These are phyloP conservation scores for Heliosperma pusillum DNA, from an alignment of 148 eudicot genomes.

Conservation along the genomic window DNA sequence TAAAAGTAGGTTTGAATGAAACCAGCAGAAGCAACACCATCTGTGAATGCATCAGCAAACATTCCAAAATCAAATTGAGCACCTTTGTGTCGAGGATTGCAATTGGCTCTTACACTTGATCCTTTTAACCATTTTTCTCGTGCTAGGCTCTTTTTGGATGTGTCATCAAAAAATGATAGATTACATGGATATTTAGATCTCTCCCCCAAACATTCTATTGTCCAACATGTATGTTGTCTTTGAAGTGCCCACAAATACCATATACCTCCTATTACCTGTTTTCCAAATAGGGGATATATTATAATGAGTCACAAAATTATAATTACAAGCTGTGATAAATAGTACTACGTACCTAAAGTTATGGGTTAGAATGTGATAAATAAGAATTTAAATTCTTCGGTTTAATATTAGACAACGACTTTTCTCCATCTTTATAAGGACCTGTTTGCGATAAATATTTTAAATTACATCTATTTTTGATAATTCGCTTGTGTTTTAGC, in stretches of 20 bases:
- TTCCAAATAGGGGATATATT: not conserved
- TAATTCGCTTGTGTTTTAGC: too few species aligned
- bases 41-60: conserved; percentile 54
- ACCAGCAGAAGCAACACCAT: conserved; percentile 51
- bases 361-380: too few species aligned
- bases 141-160: not conserved
- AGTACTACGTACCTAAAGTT: too few species aligned
- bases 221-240: conserved; percentile 72
- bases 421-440: too few species aligned
- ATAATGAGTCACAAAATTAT: too few species aligned
- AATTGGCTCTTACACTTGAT: conserved; percentile 43
- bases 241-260: conserved; percentile 88
- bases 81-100: conserved; percentile 36
- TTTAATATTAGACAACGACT: too few species aligned
- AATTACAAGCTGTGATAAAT: not conserved
- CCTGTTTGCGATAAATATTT: too few species aligned
- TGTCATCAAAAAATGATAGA: conserved; percentile 38
- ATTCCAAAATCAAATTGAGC: conserved; percentile 56
- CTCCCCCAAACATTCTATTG: conserved; percentile 43
- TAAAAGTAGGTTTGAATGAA: conserved; percentile 61
- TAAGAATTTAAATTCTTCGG: too few species aligned
- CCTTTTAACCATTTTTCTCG: conserved; percentile 42
- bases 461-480: too few species aligned
- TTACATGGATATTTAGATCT: conserved; percentile 37
- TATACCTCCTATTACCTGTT: conserved; percentile 68